Conservation (phyloP, 495 filamentous ascomycete genomes). For the Aspergillus sclerotioniger region DNA sequence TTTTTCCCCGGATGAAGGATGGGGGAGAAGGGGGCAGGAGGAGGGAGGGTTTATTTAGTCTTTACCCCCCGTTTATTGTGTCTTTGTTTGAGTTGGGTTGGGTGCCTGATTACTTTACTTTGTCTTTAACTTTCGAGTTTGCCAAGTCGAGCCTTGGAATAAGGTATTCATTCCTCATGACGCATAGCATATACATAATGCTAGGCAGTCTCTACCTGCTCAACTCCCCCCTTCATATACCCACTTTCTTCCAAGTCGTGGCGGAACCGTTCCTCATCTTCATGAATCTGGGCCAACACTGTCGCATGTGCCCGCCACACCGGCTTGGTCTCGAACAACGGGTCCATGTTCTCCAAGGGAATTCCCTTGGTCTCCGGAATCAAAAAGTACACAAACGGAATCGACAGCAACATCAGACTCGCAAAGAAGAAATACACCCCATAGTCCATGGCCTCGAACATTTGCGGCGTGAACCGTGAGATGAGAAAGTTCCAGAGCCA, state of each 20-base stretch:
- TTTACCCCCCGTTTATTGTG: too few relatives aligned
- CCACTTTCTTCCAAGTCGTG: conserved; percentile 46
- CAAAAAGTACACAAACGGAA: conserved; percentile 65
- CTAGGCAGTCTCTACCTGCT: conserved; percentile 20
- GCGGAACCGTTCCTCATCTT: conserved; percentile 51
- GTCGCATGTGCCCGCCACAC: conserved; percentile 52
- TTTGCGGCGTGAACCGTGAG: conserved; percentile 69
- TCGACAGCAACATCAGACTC: conserved; percentile 63
- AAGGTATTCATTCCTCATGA: too few relatives aligned
- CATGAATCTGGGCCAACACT: conserved; percentile 49
- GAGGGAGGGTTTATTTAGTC: too few relatives aligned
- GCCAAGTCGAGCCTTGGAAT: too few relatives aligned
- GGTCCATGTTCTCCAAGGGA: conserved; percentile 51
- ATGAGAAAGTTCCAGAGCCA: conserved; percentile 79
- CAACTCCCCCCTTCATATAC: conserved; percentile 18
- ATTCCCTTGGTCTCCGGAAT: conserved; percentile 66
- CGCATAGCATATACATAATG: too few relatives aligned
- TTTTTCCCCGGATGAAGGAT: too few relatives aligned
- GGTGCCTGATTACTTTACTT: too few relatives aligned
- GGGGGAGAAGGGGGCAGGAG: too few relatives aligned
- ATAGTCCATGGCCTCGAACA: conserved; percentile 68
- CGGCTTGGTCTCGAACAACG: conserved; percentile 58
- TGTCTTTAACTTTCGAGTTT: too few relatives aligned
- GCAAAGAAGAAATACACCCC: conserved; percentile 82
- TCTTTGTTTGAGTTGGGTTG: too few relatives aligned